Evolutionary conservation across 805 yeast genomes (phyloP), one percentile per base, ranked within the genome.

Genomic region (Starmera dryadoides): DNA sequence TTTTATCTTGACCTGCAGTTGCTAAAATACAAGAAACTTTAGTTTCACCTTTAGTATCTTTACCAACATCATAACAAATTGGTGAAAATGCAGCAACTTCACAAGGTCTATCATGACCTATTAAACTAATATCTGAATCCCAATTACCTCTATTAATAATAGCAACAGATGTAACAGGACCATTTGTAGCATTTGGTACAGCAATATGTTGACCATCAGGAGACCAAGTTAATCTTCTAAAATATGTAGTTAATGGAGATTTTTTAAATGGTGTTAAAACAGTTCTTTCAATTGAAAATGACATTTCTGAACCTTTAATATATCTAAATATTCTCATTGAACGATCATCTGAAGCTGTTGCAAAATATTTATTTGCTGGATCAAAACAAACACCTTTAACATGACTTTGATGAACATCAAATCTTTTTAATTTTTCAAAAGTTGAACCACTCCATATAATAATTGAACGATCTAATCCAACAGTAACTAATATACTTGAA

Each of bases 321-420:
- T 89, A 93, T 41, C 97, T 70, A 56, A 91, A 86, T 21, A 93
- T 77, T 42, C 95, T 73, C 36, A 91, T 79, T 0, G 96, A 83
- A 53, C 98, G 71, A 61, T 93, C 99, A 61, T 93, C 99, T 2
- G 96, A 85, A 18, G 94, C 89, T 0, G 99, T 91, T 7, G 96
- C 97, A 65, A 93, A 93, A 59, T 87, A 93, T 63, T 93, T 93
- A 59, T 88, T 88, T 3, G 98, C 98, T 1, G 99, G 99, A 58
- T 93, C 99, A 60, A 93, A 93, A 2, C 91, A 91, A 11, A 93
- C 86, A 41, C 98, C 98, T 60, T 93, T 93, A 21, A 93, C 97
- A 64, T 86, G 91, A 2, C 95, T 85, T 56, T 87, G 94, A 59
- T 93, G 98, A 18, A 88, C 81, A 53, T 91, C 97, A 51, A 87